Percentiles rank a stretch among this genome's conserved stretches.
Evolutionary conservation across 352 stramenopile genomes (phyloP).

Genomic region (Thraustochytrium sp.): DNA sequence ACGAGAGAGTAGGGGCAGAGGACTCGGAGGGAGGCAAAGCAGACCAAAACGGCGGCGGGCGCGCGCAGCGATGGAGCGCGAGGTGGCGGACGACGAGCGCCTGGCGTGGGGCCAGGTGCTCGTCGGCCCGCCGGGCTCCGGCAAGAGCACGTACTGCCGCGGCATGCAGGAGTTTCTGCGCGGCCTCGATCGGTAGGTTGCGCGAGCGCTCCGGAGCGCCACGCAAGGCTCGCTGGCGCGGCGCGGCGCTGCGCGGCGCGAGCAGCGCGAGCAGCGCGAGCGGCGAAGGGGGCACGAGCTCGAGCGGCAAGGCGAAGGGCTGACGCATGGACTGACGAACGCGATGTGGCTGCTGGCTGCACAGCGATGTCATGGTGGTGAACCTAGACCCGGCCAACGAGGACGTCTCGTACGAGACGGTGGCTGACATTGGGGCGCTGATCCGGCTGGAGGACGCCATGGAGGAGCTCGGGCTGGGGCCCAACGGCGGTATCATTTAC

Average conservation of each 20-base stretch:
- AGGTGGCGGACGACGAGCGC: background rate
- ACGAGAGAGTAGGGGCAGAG: too few relatives aligned
- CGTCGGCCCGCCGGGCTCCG: constrained; percentile 74
- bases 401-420: constrained; percentile 54
- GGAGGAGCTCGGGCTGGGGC: constrained; percentile 86
- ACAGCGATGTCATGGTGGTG: constrained; percentile 67
- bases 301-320: too few relatives aligned
- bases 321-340: constrained; percentile 30
- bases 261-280: constrained; percentile 51
- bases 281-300: constrained; percentile 41
- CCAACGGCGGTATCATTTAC: constrained; percentile 94
- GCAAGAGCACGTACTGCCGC: constrained; percentile 98
- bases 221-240: background rate
- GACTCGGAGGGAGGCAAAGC: too few relatives aligned
- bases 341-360: background rate
- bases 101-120: constrained; percentile 57
- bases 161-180: constrained; percentile 89
- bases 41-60: too few relatives aligned
- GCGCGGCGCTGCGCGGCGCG: too few relatives aligned
- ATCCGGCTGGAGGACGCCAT: constrained; percentile 89
- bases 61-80: too few relatives aligned
- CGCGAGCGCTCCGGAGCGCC: constrained; percentile 53
- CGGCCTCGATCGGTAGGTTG: constrained; percentile 50
- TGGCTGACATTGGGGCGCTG: constrained; percentile 89
- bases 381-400: constrained; percentile 98